Conservation (phyloP, 495 filamentous ascomycete genomes). For the Clohesyomyces aquaticus region DNA sequence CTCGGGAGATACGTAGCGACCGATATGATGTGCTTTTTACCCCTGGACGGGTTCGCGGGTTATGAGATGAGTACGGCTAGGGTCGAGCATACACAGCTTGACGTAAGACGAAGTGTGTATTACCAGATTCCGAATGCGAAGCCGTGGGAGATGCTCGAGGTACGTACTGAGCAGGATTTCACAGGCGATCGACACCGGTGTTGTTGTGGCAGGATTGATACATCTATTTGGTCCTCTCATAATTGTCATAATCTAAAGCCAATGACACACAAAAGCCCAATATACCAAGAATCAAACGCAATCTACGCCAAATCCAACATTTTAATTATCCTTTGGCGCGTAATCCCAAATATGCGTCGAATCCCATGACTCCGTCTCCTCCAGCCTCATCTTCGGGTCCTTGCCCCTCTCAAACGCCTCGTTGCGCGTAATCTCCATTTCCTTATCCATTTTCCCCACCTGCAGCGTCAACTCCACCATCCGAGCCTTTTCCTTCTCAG, state of each 20-base stretch:
- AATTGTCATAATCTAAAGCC: not conserved
- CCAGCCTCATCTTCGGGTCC: constrained; percentile 21
- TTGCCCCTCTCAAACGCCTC: constrained; percentile 33
- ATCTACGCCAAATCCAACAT: not conserved
- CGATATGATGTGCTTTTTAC: no score
- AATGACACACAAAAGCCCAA: constrained; percentile 12
- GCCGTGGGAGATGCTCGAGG: no score
- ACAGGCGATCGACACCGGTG: not conserved
- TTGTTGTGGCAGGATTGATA: not conserved
- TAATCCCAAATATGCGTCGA: constrained; percentile 36
- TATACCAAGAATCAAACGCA: constrained; percentile 1
- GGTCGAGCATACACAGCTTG: no score
- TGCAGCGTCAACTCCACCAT: constrained; percentile 28
- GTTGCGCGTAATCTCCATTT: constrained; percentile 29
- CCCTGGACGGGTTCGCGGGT: no score
- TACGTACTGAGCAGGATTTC: no score
- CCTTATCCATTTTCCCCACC: constrained; percentile 33
- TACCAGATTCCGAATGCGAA: no score
- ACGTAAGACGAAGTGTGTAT: no score
- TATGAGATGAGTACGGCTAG: no score
- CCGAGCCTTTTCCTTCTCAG: constrained; percentile 13
- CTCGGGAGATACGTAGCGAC: no score
- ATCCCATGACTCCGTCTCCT: constrained; percentile 37
- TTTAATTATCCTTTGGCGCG: constrained; percentile 21
- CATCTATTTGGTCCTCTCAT: not conserved